phyloP scores from a whole-genome alignment of 2,329 filamentous ascomycete genomes.

The Aspergillus udagawae region DNA sequence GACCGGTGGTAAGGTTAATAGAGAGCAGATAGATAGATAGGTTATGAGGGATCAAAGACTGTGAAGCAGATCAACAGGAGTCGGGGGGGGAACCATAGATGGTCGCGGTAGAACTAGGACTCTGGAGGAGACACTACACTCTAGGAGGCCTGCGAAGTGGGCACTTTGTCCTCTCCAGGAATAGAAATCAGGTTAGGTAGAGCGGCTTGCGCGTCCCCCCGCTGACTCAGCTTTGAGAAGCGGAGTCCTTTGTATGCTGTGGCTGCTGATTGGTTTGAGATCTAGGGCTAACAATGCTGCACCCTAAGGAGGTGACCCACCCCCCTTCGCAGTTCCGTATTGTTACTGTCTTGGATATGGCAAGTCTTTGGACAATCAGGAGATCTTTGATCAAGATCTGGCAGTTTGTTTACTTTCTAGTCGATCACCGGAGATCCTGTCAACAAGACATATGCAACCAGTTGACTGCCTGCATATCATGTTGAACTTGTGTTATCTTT shows the following conservation, averaged over 20 bases:
- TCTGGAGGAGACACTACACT: background rate
- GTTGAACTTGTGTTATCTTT: background rate
- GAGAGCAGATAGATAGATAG: background rate
- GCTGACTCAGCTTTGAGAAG: slow-evolving; percentile 23
- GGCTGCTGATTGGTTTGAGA: background rate
- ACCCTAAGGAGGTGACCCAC: background rate
- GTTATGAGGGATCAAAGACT: slow-evolving; percentile 2
- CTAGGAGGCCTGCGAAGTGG: slow-evolving; percentile 4
- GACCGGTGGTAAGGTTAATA: background rate
- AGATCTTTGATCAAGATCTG: background rate
- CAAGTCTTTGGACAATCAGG: background rate
- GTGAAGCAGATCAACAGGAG: background rate
- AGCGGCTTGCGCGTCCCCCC: slow-evolving; percentile 31
- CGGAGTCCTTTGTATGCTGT: background rate
- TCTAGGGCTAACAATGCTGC: background rate
- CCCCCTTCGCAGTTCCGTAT: background rate
- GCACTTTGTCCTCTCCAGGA: slow-evolving; percentile 15
- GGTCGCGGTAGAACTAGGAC: background rate
- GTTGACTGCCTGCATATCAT: background rate
- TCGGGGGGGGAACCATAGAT: too few relatives aligned
- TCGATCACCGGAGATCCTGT: background rate
- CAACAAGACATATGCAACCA: background rate
- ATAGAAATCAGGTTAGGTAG: slow-evolving; percentile 19
- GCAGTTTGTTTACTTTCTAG: background rate
- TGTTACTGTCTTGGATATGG: background rate